phyloP scores from a whole-genome alignment of 164 flowering plant genomes.

The Umbellularia californica region DNA sequence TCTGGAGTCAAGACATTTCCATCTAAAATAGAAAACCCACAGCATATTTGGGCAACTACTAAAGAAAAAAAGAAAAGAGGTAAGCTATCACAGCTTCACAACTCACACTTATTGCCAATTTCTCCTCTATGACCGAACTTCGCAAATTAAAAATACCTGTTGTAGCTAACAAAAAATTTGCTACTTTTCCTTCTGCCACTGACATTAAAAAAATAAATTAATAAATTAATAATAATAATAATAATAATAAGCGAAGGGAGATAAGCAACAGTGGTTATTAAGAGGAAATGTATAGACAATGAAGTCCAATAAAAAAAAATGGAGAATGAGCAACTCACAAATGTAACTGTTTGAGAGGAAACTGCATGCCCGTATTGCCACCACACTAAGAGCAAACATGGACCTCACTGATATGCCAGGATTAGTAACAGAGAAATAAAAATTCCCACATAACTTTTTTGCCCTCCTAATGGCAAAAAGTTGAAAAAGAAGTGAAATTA shows the following conservation, averaged over 20 bases:
- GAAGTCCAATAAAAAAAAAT: not conserved
- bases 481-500: conserved; percentile 55
- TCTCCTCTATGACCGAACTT: conserved; percentile 44
- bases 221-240: too few relatives aligned
- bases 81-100: conserved; percentile 17
- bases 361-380: conserved; percentile 74
- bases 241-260: not conserved
- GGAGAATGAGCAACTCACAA: conserved; percentile 48
- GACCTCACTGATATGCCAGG: conserved; percentile 28
- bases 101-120: conserved; percentile 55
- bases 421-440: conserved; percentile 23
- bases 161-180: conserved; percentile 84
- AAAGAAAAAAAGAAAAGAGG: conserved; percentile 1
- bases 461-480: conserved; percentile 39
- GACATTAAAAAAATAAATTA: conserved; percentile 22
- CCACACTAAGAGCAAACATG: conserved; percentile 38
- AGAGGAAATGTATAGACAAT: not conserved
- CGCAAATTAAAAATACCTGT: conserved; percentile 57
- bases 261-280: not conserved
- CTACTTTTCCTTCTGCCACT: conserved; percentile 98
- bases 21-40: not conserved
- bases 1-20: not conserved
- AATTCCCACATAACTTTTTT: conserved; percentile 19
- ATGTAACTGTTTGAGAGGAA: conserved; percentile 93
- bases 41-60: not conserved